phyloP scores from a whole-genome alignment of 2,329 filamentous ascomycete species.

The Claviceps fusiformis region DNA sequence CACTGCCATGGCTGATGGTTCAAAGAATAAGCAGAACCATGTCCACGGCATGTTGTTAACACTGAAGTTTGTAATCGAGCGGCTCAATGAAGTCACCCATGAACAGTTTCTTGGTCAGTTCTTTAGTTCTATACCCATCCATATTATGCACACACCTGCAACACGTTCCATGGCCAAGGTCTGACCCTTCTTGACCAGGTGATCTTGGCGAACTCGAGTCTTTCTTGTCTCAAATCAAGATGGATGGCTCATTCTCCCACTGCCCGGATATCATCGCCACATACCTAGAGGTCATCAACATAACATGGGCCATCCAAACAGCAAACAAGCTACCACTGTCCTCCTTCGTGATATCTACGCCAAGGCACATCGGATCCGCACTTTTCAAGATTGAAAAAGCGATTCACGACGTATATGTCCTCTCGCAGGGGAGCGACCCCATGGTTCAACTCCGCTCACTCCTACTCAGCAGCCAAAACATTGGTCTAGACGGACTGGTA shows the following conservation, averaged over 20 bases:
- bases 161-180: too few species aligned
- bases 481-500: conserved; percentile 23
- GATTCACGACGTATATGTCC: conserved; percentile 23
- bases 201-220: conserved; percentile 17
- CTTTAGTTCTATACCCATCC: not conserved
- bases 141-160: too few species aligned
- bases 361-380: conserved; percentile 17
- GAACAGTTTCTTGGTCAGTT: conserved; percentile 29
- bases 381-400: conserved; percentile 26
- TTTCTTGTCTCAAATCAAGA: conserved; percentile 16
- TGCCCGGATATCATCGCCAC: conserved; percentile 31
- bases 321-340: conserved; percentile 9
- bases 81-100: conserved; percentile 32
- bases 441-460: conserved; percentile 13
- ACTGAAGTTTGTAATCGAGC: conserved; percentile 41
- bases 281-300: conserved; percentile 33
- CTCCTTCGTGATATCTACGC: conserved; percentile 10
- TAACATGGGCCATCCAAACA: conserved; percentile 21
- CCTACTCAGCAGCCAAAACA: conserved; percentile 14
- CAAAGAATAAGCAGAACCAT: conserved; percentile 30
- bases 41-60: conserved; percentile 46
- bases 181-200: conserved; percentile 12
- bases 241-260: conserved; percentile 11
- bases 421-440: conserved; percentile 12
- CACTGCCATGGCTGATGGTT: conserved; percentile 13